Percentiles rank a stretch among this genome's conserved stretches.
These are phyloP conservation scores for Galeopsis tetrahit DNA, from an alignment of 257 asterid species.

Conservation along the genomic window DNA sequence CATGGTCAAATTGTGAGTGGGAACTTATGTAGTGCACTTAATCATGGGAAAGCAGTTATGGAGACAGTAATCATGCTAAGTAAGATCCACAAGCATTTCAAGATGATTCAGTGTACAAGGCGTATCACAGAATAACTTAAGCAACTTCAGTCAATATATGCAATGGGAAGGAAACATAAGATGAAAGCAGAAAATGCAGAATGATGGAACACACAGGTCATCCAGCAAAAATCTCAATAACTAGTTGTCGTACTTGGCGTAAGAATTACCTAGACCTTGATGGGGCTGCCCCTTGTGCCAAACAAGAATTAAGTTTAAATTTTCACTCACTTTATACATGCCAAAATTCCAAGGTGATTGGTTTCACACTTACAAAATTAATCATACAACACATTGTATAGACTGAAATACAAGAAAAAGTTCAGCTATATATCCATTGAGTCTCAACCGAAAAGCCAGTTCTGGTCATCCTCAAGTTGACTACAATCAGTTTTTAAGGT, in stretches of 20 bases:
- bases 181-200: slow-evolving; percentile 18
- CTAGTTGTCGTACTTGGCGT: not conserved
- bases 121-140: not conserved
- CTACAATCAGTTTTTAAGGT: slow-evolving; percentile 7
- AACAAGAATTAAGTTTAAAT: not conserved
- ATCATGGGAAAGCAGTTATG: not conserved
- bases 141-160: not conserved
- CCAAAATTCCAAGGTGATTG: not conserved
- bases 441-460: slow-evolving; percentile 20
- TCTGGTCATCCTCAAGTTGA: not conserved
- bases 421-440: not conserved
- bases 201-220: not conserved
- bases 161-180: slow-evolving; percentile 18
- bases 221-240: not conserved
- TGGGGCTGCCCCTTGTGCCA: not conserved
- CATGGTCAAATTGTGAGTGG: slow-evolving; percentile 32
- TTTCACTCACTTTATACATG: slow-evolving; percentile 7
- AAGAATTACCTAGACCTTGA: not conserved
- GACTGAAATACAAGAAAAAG: not conserved
- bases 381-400: slow-evolving; percentile 16
- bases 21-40: slow-evolving; percentile 25
- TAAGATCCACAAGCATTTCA: slow-evolving; percentile 22
- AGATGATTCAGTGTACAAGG: slow-evolving; percentile 16
- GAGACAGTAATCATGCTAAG: slow-evolving; percentile 4
- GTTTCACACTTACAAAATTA: slow-evolving; percentile 15